Evolutionary conservation across 2,329 filamentous ascomycete species (phyloP).

Genomic region (Arthrobotrys sinensis): DNA sequence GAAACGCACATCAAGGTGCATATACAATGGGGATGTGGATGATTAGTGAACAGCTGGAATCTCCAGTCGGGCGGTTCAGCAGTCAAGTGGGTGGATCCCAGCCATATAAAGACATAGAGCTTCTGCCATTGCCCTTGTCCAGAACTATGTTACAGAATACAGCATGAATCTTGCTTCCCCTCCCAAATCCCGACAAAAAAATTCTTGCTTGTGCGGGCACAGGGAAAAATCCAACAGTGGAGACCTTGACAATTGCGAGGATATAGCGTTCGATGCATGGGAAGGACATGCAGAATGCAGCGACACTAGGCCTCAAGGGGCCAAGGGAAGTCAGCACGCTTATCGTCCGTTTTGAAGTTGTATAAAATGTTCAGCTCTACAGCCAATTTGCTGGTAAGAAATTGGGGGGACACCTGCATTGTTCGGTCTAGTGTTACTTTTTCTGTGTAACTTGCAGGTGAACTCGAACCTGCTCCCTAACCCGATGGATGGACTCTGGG

Average conservation of each 20-base stretch:
- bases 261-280: conserved; percentile 29
- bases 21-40: conserved; percentile 48
- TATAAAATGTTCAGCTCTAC: conserved; percentile 41
- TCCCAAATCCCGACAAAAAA: conserved; percentile 21
- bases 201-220: conserved; percentile 27
- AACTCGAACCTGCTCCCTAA: neutral
- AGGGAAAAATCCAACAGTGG: conserved; percentile 42
- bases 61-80: conserved; percentile 33
- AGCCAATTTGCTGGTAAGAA: conserved; percentile 22
- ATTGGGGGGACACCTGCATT: conserved; percentile 50
- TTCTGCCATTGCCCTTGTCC: conserved; percentile 37
- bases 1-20: conserved; percentile 54
- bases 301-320: conserved; percentile 51
- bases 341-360: conserved; percentile 54
- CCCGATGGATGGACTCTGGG: conserved; percentile 16
- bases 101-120: conserved; percentile 55
- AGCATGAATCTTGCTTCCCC: conserved; percentile 9
- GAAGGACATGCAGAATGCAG: conserved; percentile 47
- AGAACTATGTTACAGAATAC: neutral
- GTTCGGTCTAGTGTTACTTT: conserved; percentile 52
- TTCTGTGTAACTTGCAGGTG: conserved; percentile 55
- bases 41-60: conserved; percentile 58
- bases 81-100: conserved; percentile 54
- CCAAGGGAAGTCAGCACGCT: conserved; percentile 49
- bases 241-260: conserved; percentile 44